A percentile compares a stretch with the other conserved stretches of the same genome.
phyloP scores from a whole-genome alignment of 1,284 basidiomycete genomes.

The Cutaneotrichosporon curvatum region DNA sequence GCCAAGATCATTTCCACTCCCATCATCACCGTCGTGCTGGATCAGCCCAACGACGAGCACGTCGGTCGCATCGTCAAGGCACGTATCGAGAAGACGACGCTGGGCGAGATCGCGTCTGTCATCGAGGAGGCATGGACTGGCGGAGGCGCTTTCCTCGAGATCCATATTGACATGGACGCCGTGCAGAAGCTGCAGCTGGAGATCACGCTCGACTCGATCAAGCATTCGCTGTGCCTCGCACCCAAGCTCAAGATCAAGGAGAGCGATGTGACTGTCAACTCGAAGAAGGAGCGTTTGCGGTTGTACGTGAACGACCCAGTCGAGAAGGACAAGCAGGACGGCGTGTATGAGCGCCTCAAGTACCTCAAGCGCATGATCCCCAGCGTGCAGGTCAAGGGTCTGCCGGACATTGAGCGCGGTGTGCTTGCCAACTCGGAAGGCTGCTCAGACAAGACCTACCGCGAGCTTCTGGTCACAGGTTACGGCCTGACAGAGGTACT shows the following conservation, averaged over 20 bases:
- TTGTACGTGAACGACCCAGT: slow-evolving; percentile 21
- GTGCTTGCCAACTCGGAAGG: slow-evolving; percentile 88
- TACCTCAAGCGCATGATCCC: slow-evolving; percentile 73
- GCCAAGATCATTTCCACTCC: slow-evolving; percentile 95
- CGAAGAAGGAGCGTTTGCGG: slow-evolving; percentile 18
- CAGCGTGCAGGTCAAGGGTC: slow-evolving; percentile 86
- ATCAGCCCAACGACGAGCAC: slow-evolving; percentile 71
- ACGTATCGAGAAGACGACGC: slow-evolving; percentile 85
- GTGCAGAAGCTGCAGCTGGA: slow-evolving; percentile 91
- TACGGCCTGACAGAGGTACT: slow-evolving; percentile 97
- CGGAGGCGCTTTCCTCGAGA: slow-evolving; percentile 84
- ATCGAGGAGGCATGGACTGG: slow-evolving; percentile 95
- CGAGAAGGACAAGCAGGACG: slow-evolving; percentile 53
- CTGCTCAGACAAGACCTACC: slow-evolving; percentile 57
- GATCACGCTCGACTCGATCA: slow-evolving; percentile 85
- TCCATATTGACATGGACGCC: slow-evolving; percentile 85
- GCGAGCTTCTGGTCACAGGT: slow-evolving; percentile 80
- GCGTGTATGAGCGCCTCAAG: slow-evolving; percentile 70
- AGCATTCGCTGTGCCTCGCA: slow-evolving; percentile 77
- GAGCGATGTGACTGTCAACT: slow-evolving; percentile 50
- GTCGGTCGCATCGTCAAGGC: slow-evolving; percentile 97
- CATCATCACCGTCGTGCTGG: slow-evolving; percentile 93
- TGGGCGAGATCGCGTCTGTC: slow-evolving; percentile 89
- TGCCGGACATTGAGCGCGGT: slow-evolving; percentile 74
- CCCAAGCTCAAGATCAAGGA: slow-evolving; percentile 91